These are phyloP conservation scores for Pilatotrama ljubarskyi DNA, from an alignment of 768 basidiomycete genomes.

Conservation along the genomic window DNA sequence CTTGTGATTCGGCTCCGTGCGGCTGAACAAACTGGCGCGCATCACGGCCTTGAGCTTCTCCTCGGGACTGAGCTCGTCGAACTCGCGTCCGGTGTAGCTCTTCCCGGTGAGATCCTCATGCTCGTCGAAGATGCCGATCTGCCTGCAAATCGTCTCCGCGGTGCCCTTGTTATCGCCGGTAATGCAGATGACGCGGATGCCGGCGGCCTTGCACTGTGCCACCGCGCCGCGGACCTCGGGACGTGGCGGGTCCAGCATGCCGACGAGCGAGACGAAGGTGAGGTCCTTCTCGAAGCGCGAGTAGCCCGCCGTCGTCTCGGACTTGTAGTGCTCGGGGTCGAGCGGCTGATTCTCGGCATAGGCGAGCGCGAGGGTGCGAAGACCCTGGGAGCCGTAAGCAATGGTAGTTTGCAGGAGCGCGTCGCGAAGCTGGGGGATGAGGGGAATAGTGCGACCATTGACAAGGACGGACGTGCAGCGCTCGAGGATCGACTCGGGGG, in stretches of 20 bases:
- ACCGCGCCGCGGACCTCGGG: constrained; percentile 89
- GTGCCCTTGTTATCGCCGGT: constrained; percentile 98
- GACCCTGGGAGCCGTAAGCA: constrained; percentile 75
- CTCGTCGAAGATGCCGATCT: constrained; percentile 90
- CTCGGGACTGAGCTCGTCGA: constrained; percentile 76
- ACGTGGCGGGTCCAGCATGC: constrained; percentile 97
- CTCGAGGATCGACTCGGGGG: constrained; percentile 93
- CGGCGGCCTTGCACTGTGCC: constrained; percentile 87
- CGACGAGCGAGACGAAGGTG: constrained; percentile 93
- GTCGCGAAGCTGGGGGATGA: constrained; percentile 62
- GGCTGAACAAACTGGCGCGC: constrained; percentile 84
- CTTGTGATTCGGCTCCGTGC: constrained; percentile 96
- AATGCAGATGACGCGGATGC: constrained; percentile 95
- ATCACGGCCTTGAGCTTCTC: constrained; percentile 88
- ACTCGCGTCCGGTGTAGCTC: constrained; percentile 92
- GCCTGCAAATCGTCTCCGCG: constrained; percentile 94
- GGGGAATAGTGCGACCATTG: constrained; percentile 59
- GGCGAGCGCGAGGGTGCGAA: constrained; percentile 90
- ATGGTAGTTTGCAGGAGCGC: constrained; percentile 64
- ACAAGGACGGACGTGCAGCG: constrained; percentile 77
- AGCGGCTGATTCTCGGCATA: constrained; percentile 78
- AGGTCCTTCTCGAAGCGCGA: constrained; percentile 88
- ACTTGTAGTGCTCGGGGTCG: constrained; percentile 79
- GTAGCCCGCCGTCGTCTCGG: constrained; percentile 79
- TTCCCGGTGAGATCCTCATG: constrained; percentile 91